Conservation (phyloP, 75 land plant genomes). For the Pinus albicaulis region DNA sequence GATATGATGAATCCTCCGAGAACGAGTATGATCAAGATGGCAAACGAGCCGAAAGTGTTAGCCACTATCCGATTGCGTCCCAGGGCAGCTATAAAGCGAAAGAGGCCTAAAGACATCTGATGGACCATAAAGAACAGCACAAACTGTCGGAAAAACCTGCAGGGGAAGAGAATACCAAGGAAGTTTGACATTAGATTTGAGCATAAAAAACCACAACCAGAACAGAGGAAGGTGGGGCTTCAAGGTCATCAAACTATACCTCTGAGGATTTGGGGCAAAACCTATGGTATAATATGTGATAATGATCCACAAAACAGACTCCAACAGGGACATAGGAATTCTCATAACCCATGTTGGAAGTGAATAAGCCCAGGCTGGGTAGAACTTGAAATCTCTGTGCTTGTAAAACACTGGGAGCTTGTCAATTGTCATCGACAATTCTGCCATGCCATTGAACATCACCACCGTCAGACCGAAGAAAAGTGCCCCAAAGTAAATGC, state of each 20-base stretch:
- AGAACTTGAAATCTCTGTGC: constrained; percentile 75
- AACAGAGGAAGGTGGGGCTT: background rate
- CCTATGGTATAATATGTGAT: constrained; percentile 74
- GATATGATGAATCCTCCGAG: constrained; percentile 73
- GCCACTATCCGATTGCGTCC: constrained; percentile 75
- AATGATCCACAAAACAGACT: constrained; percentile 55
- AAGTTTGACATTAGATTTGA: background rate
- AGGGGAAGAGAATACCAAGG: background rate
- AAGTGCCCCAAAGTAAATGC: constrained; percentile 55
- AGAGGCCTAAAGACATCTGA: constrained; percentile 76
- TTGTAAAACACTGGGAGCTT: constrained; percentile 87
- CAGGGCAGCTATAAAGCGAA: constrained; percentile 67
- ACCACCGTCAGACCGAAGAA: constrained; percentile 42
- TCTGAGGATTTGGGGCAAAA: constrained; percentile 55
- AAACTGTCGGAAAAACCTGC: constrained; percentile 73
- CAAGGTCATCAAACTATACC: constrained; percentile 29
- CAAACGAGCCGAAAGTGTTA: constrained; percentile 74
- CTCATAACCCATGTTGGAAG: constrained; percentile 62
- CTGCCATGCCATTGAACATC: constrained; percentile 75
- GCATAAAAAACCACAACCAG: too few species aligned
- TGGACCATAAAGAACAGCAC: constrained; percentile 56
- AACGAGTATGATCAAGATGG: constrained; percentile 41
- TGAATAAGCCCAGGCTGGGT: constrained; percentile 78
- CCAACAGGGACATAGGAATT: constrained; percentile 61
- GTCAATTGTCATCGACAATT: constrained; percentile 62